Base-by-base conservation (phyloP, 2,329 filamentous ascomycete species). In the Periglandula ipomoeae region DNA sequence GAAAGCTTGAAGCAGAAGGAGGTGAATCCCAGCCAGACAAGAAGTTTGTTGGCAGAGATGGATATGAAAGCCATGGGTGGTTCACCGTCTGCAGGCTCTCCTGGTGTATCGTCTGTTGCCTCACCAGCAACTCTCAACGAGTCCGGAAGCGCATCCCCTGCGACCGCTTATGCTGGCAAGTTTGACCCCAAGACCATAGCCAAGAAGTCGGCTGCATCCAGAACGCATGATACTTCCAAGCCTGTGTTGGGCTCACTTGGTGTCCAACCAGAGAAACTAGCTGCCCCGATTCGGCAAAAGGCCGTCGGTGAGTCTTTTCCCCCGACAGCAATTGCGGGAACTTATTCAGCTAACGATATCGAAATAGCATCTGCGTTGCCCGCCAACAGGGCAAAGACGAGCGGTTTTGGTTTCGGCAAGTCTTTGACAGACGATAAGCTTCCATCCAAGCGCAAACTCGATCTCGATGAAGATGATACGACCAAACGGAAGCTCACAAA, bases 401-500 rank as follows among this genome's bases (percentile, higher is more conserved):
- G 86, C 62, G 84, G 84, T 27, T 97, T 97, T 61, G 91, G 89
- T 2, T 81, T 97, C 51, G 76, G 78, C 50, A 93, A 88, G 63
- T 70, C 78, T 38, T 73, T 74, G 46, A 67, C 71, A 44, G 88
- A 89, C 47, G 84, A 87, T 46, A 89, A 87, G 59, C 65, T 77
- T 3, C 73, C 79, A 4, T 73, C 79, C 19, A 89, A 88, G 61
- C 84, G 84, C 56, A 89, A 87, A 52, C 73, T 95, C 20, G 83
- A 89, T 57, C 83, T 96, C 58, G 90, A 87, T 52, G 91, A 96
- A 60, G 91, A 96, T 59, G 88, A 95, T 59, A 84, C 82, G 27
- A 85, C 84, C 2, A 83, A 87, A 61, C 87, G 89, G 64, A 96
- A 94, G 70, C 79, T 98, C 55, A 89, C 89, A 62, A 93, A 90